Conservation (phyloP, 345 rosid species). For the Aquilaria yunnanensis region DNA sequence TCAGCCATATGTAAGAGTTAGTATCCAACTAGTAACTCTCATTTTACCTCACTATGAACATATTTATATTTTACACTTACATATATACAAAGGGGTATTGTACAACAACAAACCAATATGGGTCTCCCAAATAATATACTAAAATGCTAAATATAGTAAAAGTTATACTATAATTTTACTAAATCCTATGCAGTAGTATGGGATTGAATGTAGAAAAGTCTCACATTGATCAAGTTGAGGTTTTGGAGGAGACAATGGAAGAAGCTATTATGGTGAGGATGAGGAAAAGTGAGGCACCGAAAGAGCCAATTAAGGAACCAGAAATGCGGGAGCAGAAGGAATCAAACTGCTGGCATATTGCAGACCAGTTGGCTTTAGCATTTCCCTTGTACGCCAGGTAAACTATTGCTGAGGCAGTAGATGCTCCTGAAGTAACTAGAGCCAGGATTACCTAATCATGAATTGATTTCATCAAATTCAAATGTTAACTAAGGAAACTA, state of each 20-base stretch:
- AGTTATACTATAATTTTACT: too few relatives aligned
- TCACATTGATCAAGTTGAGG: too few relatives aligned
- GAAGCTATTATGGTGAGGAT: constrained; percentile 40
- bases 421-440: constrained; percentile 60
- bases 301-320: constrained; percentile 72
- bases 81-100: too few relatives aligned
- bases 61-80: too few relatives aligned
- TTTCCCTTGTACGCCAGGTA: constrained; percentile 82
- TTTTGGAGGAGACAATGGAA: constrained; percentile 29
- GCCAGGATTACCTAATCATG: constrained; percentile 46
- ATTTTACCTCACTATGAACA: too few relatives aligned
- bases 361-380: constrained; percentile 55
- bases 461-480: background rate
- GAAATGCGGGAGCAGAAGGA: constrained; percentile 77
- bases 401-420: constrained; percentile 75
- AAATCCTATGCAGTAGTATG: too few relatives aligned
- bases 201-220: too few relatives aligned
- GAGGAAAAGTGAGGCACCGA: constrained; percentile 24
- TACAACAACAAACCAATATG: too few relatives aligned
- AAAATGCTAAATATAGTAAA: too few relatives aligned
- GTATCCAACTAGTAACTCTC: too few relatives aligned
- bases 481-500: background rate
- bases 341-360: constrained; percentile 69
- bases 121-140: too few relatives aligned
- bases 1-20: too few relatives aligned